Conservation (phyloP, 2,329 filamentous ascomycete species). For the Ascochyta lentis region DNA sequence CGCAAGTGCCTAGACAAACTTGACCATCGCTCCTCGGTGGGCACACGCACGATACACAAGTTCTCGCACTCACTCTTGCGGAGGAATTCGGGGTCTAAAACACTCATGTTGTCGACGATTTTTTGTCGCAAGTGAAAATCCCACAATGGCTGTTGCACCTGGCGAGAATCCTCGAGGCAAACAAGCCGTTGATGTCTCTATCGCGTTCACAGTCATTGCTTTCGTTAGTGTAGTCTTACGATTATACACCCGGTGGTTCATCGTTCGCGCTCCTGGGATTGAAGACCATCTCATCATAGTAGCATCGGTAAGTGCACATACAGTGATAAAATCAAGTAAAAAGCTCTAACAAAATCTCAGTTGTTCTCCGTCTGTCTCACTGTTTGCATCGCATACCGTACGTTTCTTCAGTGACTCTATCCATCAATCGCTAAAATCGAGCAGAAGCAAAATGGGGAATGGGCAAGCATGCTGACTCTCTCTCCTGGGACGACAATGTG, state of each 20-base stretch:
- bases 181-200: conserved; percentile 31
- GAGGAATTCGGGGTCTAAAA: neutral
- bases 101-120: conserved; percentile 2
- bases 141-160: neutral
- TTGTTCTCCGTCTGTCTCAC: conserved; percentile 38
- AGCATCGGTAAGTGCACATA: conserved; percentile 31
- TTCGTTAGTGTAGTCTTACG: conserved; percentile 31
- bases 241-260: conserved; percentile 39
- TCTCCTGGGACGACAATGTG: conserved; percentile 22
- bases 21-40: neutral
- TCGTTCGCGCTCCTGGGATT: conserved; percentile 37
- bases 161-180: conserved; percentile 31
- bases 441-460: conserved; percentile 41
- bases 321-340: neutral
- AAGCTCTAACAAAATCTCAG: conserved; percentile 19
- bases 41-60: neutral
- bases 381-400: conserved; percentile 39
- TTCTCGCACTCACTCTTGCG: neutral
- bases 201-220: conserved; percentile 38
- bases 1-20: neutral
- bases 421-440: conserved; percentile 15
- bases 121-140: neutral
- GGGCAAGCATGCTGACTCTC: conserved; percentile 31
- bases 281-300: conserved; percentile 38
- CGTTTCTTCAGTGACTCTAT: conserved; percentile 3